Evolutionary conservation across 805 yeast species (phyloP), one percentile per base, ranked within the genome.

Genomic region (Metschnikowia noctiluminum): DNA sequence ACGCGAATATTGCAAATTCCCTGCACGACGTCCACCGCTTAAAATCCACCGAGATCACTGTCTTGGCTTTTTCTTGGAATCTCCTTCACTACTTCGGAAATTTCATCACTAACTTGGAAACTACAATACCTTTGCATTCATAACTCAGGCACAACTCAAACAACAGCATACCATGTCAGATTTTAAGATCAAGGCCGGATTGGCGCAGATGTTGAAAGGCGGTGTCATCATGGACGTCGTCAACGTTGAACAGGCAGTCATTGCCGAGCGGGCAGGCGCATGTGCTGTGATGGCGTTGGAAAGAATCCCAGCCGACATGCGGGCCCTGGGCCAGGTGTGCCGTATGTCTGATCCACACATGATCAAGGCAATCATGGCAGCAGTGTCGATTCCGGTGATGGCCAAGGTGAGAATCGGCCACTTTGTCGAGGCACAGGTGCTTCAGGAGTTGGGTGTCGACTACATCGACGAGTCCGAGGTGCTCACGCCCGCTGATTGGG

Each of bases 261-360:
- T 87, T 45, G 95, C 95, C 26, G 92, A 87, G 65, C 74, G 70
- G 46, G 92, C 95, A 3, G 95, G 95, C 51, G 95, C 95, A 12
- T 85, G 88, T 69, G 92, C 95, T 12, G 95, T 87, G 21, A 87
- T 87, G 95, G 95, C 95, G 5, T 74, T 87, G 55, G 95, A 87
- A 69, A 72, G 85, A 58, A 88, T 87, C 49, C 95, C 95, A 10
- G 89, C 94, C 7, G 94, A 87, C 63, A 87, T 87, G 80, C 79
- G 94, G 61, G 83, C 80, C 53, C 80, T 85, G 45, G 92, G 92
- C 43, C 85, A 86, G 49, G 94, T 87, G 43, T 87, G 92, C 50
- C 78, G 95, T 59, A 87, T 87, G 95, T 81, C 88, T 16, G 95
- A 87, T 63, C 95, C 95, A 2, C 71, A 82, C 57, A 81, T 87